Base-by-base conservation (phyloP, 441 rosid species). In the Bruguiera hainesii region DNA sequence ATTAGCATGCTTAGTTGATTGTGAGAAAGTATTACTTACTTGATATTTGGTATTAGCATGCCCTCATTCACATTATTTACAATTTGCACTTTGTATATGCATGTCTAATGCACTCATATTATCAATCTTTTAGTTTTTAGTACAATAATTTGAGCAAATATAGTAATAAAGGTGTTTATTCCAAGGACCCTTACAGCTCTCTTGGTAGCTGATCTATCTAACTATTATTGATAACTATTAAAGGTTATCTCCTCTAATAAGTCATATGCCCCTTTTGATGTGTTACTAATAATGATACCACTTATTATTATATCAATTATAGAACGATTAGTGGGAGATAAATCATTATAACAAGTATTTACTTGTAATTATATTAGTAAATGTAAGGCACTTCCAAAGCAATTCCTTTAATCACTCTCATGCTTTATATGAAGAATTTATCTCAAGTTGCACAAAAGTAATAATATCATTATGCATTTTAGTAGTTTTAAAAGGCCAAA, bases 321-420 rank as follows among this genome's bases (percentile, higher is more conserved):
- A 1, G 6, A 1, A 10, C 25, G 5, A 0, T n/a, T 52, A 3
- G 5, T 6, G 9, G 6, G 16, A 26, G 13, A 7, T 1, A 51
- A 13, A 3, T 59, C 25, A 48, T 28, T 64, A 16, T 48, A 64
- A 25, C 50, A 64, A 30, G 56, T 64, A 1, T 23, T 1, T 23
- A 23, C 23, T 23, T 23, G 23, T 1, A 23, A 23, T 15, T 26
- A 6, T 2, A 64, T 23, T 1, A 15, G 21, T 4, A 64, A 6
- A 25, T 28, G 15, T 5, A 42, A 37, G 19, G 42, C 23, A 64
- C 37, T 23, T 64, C 39, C 42, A 18, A 15, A 64, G 20, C 3
- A 52, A 16, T 3, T 64, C 58, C 35, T 64, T 64, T 11, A 26
- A 64, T 20, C 67, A 4, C 20, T 64, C 58, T 16, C 6, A 51